Evolutionary conservation across 2,329 filamentous ascomycete genomes (phyloP).

Genomic region (Nigrospora oryzae): DNA sequence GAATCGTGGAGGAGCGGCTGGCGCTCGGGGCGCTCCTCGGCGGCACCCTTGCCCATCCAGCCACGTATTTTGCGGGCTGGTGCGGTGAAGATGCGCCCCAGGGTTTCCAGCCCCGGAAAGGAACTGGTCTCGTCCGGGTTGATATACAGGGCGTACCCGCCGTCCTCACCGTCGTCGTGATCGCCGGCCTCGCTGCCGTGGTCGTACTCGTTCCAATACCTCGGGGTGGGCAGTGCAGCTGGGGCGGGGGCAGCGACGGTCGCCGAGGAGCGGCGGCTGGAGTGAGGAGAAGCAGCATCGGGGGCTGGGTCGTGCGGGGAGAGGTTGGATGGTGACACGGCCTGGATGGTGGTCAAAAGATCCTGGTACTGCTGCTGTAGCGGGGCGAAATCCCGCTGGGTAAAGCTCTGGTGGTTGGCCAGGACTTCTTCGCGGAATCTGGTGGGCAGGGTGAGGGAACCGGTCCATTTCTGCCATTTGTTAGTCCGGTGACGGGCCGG

Average conservation of each 20-base stretch:
- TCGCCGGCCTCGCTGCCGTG: slow-evolving; percentile 62
- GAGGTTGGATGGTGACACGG: slow-evolving; percentile 29
- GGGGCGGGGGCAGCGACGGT: slow-evolving; percentile 7
- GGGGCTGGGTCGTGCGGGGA: slow-evolving; percentile 16
- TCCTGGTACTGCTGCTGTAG: slow-evolving; percentile 43
- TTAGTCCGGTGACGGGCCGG: neutral
- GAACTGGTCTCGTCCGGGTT: slow-evolving; percentile 54
- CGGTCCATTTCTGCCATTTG: slow-evolving; percentile 65
- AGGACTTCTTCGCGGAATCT: slow-evolving; percentile 62
- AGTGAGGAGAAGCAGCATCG: slow-evolving; percentile 3
- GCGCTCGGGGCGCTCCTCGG: slow-evolving; percentile 8
- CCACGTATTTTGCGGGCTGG: slow-evolving; percentile 41
- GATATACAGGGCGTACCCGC: slow-evolving; percentile 61
- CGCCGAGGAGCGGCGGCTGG: slow-evolving; percentile 2
- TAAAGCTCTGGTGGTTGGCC: slow-evolving; percentile 62
- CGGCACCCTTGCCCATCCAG: neutral
- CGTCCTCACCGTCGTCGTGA: slow-evolving; percentile 30
- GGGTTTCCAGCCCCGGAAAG: slow-evolving; percentile 56
- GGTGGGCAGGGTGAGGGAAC: slow-evolving; percentile 53
- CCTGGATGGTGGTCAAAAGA: slow-evolving; percentile 36
- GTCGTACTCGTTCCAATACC: slow-evolving; percentile 77
- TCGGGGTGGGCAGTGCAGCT: slow-evolving; percentile 15
- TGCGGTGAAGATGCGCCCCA: slow-evolving; percentile 41
- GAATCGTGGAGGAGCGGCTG: slow-evolving; percentile 16
- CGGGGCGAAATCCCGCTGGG: slow-evolving; percentile 52